phyloP scores from a whole-genome alignment of 179 eudicot genomes.

The Sideroxylon spinosum region DNA sequence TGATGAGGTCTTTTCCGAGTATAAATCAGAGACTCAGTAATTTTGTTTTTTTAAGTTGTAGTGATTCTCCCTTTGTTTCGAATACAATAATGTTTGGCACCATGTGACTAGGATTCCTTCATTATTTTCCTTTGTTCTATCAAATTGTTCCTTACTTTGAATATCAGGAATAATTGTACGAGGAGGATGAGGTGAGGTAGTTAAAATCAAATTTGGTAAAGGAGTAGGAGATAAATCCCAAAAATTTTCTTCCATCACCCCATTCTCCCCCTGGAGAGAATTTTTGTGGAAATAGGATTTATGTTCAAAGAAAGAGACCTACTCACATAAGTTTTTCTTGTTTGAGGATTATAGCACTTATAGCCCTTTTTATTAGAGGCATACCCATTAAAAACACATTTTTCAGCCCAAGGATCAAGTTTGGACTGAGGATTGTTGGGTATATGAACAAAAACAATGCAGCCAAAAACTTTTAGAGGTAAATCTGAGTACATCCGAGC shows the following conservation, averaged over 20 bases:
- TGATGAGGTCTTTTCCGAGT: too few species aligned
- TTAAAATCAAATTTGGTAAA: too few species aligned
- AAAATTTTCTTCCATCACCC: neutral
- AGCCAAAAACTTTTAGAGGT: neutral
- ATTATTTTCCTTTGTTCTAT: too few species aligned
- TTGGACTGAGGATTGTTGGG: neutral
- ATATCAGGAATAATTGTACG: too few species aligned
- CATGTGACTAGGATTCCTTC: too few species aligned
- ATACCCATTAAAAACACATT: neutral
- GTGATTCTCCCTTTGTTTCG: too few species aligned
- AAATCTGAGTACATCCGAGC: neutral
- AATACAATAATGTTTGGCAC: too few species aligned
- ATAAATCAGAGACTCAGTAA: too few species aligned
- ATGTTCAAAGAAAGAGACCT: neutral
- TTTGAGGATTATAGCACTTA: neutral
- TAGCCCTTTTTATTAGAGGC: neutral
- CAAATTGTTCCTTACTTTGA: too few species aligned
- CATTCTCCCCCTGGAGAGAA: conserved; percentile 1
- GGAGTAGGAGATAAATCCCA: neutral
- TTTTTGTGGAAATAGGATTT: neutral
- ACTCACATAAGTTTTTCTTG: neutral
- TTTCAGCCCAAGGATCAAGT: neutral
- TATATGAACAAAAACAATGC: neutral
- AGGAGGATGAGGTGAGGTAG: too few species aligned
- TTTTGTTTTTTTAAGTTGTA: too few species aligned